phyloP scores from a whole-genome alignment of 176 grass and related monocot species.

The Lolium perenne region DNA sequence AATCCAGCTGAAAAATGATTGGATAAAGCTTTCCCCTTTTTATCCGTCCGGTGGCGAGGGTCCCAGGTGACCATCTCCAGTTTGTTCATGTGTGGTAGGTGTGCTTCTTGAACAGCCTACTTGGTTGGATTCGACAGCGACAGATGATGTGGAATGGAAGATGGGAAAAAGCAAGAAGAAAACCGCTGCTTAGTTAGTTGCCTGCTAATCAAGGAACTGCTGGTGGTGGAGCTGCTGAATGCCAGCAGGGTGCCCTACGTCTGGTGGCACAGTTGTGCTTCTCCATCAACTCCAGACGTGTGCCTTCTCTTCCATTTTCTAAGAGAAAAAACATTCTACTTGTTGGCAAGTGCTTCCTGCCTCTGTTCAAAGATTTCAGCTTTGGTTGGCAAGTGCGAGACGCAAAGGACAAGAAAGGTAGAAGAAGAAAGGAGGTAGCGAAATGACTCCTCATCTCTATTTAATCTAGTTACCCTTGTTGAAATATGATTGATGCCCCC shows the following conservation, averaged over 20 bases:
- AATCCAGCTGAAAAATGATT: background rate
- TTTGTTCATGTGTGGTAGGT: slow-evolving; percentile 21
- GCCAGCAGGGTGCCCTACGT: background rate
- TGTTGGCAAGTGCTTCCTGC: background rate
- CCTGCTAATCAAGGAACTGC: background rate
- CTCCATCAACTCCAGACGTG: background rate
- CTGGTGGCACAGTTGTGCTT: background rate
- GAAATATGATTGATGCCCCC: background rate
- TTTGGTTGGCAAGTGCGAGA: background rate
- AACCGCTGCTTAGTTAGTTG: background rate
- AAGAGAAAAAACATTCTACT: background rate
- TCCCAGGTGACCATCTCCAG: slow-evolving; percentile 25
- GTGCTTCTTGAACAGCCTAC: slow-evolving; percentile 31
- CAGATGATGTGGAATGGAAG: background rate
- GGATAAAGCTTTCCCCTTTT: background rate
- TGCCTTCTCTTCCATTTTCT: background rate
- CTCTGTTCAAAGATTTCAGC: background rate
- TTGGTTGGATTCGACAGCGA: slow-evolving; percentile 8
- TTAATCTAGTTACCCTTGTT: background rate
- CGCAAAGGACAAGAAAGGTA: background rate
- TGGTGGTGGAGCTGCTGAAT: background rate
- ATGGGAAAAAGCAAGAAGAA: slow-evolving; percentile 22
- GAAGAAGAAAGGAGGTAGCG: background rate
- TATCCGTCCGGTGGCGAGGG: background rate
- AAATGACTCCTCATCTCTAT: slow-evolving; percentile 11